Base-by-base conservation (phyloP, 1,139 yeast species). In the Scheffersomyces lignicola region DNA sequence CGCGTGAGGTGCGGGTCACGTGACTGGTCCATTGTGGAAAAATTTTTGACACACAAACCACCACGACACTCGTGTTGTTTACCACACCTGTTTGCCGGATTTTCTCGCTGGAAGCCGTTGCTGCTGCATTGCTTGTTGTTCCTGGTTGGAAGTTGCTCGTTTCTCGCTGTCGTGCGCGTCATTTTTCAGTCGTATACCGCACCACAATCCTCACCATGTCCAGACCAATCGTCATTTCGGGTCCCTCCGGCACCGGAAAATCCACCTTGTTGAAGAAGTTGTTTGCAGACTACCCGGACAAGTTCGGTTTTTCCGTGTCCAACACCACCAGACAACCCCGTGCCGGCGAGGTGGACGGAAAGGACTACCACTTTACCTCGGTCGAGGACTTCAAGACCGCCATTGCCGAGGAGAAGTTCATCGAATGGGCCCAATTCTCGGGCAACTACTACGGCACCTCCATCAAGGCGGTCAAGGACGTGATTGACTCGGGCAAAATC, bases 381-480 rank as follows among this genome's bases (percentile, higher is more conserved):
- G 89, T 83, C 36, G 94, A 85, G 11, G 78, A 78, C 41, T 92
- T 92, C 76, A 75, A 87, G 63, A 58, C 71, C 48, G 73, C 87
- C 60, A 87, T 92, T 46, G 82, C 72, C 9, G 79, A 78, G 28
- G 69, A 78, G 34, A 85, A 83, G 45, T 94, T 92, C 65, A 82
- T 92, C 51, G 99, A 92, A 65, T 88, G 96, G 95, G 98, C 99
- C 8, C 94, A 88, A 63, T 92, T 92, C 58, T 87, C 96, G 7
- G 97, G 97, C 33, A 92, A 94, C 73, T 89, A 84, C 72, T 92
- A 92, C 62, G 99, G 99, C 42, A 92, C 98, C 38, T 73, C 96
- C 32, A 72, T 87, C 49, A 83, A 80, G 53, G 82, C 96, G 20
- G 97, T 92, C 38, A 76, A 84, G 52, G 84, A 82, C 43, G 92